Conservation (phyloP, 352 stramenopile genomes). For the Elongisporangium undulatum region DNA sequence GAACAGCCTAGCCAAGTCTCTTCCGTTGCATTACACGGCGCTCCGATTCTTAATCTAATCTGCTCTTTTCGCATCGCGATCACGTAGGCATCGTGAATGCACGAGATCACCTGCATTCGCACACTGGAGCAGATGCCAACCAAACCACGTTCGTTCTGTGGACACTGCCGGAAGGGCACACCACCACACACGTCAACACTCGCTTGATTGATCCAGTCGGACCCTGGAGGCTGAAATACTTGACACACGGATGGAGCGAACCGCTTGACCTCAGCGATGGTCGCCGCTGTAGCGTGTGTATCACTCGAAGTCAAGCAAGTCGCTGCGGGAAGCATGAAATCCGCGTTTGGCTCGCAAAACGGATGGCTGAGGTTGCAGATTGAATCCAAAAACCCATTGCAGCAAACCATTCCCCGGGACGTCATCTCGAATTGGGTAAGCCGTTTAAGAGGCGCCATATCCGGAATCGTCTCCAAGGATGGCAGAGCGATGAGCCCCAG, state of each 20-base stretch:
- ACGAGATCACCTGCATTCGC: conserved; percentile 11
- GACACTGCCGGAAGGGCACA: conserved; percentile 27
- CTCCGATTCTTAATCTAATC: conserved; percentile 15
- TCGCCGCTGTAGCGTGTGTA: neutral
- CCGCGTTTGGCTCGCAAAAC: no score
- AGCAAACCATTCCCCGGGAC: neutral
- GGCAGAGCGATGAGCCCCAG: neutral
- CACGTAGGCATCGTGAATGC: conserved; percentile 14
- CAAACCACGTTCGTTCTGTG: neutral
- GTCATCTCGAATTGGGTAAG: neutral
- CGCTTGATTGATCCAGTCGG: neutral
- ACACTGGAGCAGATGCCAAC: conserved; percentile 1
- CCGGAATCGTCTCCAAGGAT: neutral
- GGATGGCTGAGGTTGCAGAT: conserved; percentile 18
- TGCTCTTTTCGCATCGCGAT: conserved; percentile 20
- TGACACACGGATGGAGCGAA: neutral
- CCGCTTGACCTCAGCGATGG: neutral
- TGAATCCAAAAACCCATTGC: neutral
- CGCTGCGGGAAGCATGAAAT: neutral
- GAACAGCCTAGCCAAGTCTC: conserved; percentile 32
- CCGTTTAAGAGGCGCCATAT: neutral
- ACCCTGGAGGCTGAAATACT: neutral
- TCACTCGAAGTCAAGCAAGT: neutral
- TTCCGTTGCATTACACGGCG: conserved; percentile 15
- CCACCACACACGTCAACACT: conserved; percentile 4